Evolutionary conservation across 2,329 filamentous ascomycete species (phyloP).

Genomic region (Fusarium compactum): DNA sequence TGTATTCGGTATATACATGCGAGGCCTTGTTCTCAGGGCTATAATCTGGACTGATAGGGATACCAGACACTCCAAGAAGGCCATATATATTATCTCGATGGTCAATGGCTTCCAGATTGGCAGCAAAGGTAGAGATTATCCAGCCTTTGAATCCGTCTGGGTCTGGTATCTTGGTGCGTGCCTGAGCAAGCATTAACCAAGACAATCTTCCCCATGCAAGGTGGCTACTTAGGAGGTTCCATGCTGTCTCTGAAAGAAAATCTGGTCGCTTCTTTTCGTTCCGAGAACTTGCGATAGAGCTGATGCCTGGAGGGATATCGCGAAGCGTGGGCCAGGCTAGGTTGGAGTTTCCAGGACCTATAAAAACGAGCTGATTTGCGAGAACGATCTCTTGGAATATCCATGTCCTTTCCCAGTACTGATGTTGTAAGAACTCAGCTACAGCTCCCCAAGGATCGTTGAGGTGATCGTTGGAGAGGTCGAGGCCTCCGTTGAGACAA

Average conservation of each 20-base stretch:
- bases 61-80: slow-evolving; percentile 18
- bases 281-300: not conserved
- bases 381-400: slow-evolving; percentile 16
- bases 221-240: not conserved
- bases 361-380: slow-evolving; percentile 2
- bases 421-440: not conserved
- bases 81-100: slow-evolving; percentile 12
- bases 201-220: slow-evolving; percentile 1
- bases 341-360: not conserved
- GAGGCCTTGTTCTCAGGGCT: slow-evolving; percentile 5
- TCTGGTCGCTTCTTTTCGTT: not conserved
- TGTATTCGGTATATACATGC: slow-evolving; percentile 11
- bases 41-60: slow-evolving; percentile 8
- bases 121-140: slow-evolving; percentile 12
- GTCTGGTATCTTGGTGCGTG: slow-evolving; percentile 13
- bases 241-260: slow-evolving; percentile 1
- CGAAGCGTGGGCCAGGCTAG: slow-evolving; percentile 6
- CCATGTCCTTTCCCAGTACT: slow-evolving; percentile 15
- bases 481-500: not conserved
- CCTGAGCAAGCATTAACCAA: slow-evolving; percentile 3
- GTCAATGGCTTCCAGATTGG: slow-evolving; percentile 13
- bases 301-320: not conserved
- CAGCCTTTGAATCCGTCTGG: slow-evolving; percentile 20
- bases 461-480: slow-evolving; percentile 3
- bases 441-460: slow-evolving; percentile 4